phyloP scores from a whole-genome alignment of 768 basidiomycete genomes.

The Solioccasus polychromus region DNA sequence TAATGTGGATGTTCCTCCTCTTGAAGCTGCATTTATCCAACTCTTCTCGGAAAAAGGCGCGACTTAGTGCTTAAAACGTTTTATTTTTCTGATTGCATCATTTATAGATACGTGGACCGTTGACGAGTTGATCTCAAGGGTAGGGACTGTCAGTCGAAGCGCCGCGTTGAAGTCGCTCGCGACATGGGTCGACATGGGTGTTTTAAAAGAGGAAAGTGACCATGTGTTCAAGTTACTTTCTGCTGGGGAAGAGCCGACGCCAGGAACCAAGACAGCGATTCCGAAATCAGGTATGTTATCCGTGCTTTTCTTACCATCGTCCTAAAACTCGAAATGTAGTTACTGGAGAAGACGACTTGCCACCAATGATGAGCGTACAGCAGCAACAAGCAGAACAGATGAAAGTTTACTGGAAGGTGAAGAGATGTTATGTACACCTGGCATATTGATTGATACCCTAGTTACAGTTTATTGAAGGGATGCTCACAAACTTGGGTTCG shows the following conservation, averaged over 20 bases:
- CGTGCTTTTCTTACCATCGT: neutral
- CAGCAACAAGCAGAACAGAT: slow-evolving; percentile 85
- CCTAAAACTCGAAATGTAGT: slow-evolving; percentile 10
- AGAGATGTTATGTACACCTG: neutral
- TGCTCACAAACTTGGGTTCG: slow-evolving; percentile 83
- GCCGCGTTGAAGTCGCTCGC: slow-evolving; percentile 69
- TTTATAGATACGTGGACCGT: slow-evolving; percentile 63
- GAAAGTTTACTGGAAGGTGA: slow-evolving; percentile 84
- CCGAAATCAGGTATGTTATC: slow-evolving; percentile 25
- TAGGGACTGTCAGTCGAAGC: slow-evolving; percentile 64
- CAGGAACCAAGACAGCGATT: slow-evolving; percentile 20
- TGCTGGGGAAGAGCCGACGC: slow-evolving; percentile 46
- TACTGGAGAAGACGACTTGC: slow-evolving; percentile 43
- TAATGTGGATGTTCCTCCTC: slow-evolving; percentile 72
- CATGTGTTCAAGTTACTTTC: slow-evolving; percentile 66
- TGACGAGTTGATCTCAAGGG: slow-evolving; percentile 59
- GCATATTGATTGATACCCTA: slow-evolving; percentile 2
- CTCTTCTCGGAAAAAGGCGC: slow-evolving; percentile 72
- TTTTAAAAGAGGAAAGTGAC: slow-evolving; percentile 67
- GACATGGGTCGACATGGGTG: slow-evolving; percentile 82
- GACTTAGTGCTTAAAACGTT: slow-evolving; percentile 3
- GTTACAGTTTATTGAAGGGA: slow-evolving; percentile 79
- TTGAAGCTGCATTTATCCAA: slow-evolving; percentile 91
- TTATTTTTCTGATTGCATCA: neutral
- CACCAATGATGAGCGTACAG: slow-evolving; percentile 53